Evolutionary conservation across 768 basidiomycete species (phyloP).

Genomic region (Boletus insuetus): DNA sequence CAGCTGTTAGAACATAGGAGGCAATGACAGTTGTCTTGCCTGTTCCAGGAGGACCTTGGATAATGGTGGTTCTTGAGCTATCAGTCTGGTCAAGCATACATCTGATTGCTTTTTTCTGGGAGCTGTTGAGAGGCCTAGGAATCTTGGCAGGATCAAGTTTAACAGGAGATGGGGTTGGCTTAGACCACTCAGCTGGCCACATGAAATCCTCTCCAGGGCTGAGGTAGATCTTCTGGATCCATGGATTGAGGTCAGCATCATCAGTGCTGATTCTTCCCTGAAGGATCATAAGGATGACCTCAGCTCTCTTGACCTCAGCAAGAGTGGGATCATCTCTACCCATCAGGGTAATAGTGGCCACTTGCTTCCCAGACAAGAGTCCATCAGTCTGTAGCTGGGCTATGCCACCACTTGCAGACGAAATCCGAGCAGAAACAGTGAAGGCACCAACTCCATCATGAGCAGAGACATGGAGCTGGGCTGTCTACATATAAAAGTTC

Average conservation of each 20-base stretch:
- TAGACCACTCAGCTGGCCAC: constrained; percentile 39
- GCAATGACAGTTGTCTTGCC: constrained; percentile 77
- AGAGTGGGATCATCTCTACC: constrained; percentile 56
- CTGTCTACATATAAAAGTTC: constrained; percentile 10
- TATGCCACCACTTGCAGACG: constrained; percentile 7
- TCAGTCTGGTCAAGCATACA: constrained; percentile 39
- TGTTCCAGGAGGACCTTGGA: constrained; percentile 60
- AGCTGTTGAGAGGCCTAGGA: constrained; percentile 37
- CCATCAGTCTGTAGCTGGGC: constrained; percentile 23
- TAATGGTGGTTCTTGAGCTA: constrained; percentile 34
- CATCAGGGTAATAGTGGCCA: constrained; percentile 42
- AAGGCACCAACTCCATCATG: constrained; percentile 20
- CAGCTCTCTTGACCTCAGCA: constrained; percentile 48
- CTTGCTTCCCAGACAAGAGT: constrained; percentile 30
- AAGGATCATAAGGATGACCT: constrained; percentile 32
- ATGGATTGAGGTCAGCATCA: constrained; percentile 34
- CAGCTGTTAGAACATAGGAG: constrained; percentile 51
- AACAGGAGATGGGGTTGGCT: constrained; percentile 16
- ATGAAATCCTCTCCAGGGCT: constrained; percentile 23
- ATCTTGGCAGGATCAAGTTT: constrained; percentile 13
- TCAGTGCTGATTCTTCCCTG: constrained; percentile 32
- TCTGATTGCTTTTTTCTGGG: constrained; percentile 36
- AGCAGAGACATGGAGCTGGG: constrained; percentile 23
- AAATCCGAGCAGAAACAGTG: constrained; percentile 20
- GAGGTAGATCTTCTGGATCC: constrained; percentile 37